phyloP scores from a whole-genome alignment of 208 protist genomes.

The Acanthamoeba triangularis region DNA sequence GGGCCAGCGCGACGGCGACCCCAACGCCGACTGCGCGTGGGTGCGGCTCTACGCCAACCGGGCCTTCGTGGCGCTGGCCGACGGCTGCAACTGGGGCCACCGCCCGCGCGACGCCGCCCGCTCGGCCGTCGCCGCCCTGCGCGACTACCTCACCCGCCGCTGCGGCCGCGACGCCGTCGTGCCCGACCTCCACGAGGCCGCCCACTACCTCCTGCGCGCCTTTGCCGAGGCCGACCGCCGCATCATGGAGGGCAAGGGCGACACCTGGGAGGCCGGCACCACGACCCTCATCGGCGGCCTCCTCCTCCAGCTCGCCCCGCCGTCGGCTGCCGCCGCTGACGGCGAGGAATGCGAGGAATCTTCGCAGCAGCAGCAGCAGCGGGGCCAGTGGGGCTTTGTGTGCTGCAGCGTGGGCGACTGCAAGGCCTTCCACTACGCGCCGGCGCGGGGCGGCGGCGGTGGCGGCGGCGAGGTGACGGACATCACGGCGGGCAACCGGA shows the following conservation, averaged over 20 bases:
- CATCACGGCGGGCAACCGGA: constrained; percentile 82
- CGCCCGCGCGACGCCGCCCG: constrained; percentile 81
- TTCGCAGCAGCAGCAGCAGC: not conserved
- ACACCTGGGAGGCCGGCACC: constrained; percentile 86
- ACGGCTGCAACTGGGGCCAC: constrained; percentile 86
- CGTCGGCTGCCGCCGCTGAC: not conserved
- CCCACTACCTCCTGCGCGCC: constrained; percentile 79
- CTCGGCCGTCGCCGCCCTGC: constrained; percentile 74
- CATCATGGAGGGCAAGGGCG: constrained; percentile 83
- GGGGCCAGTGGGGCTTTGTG: constrained; percentile 81
- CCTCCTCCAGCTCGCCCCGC: constrained; percentile 72
- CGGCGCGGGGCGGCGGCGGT: not conserved
- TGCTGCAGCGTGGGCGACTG: constrained; percentile 85
- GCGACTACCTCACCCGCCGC: constrained; percentile 77
- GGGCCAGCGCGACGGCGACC: constrained; percentile 83
- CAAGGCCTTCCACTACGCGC: constrained; percentile 82
- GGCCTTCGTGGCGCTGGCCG: constrained; percentile 82
- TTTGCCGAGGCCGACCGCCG: constrained; percentile 82
- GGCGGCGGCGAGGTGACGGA: constrained; percentile 79
- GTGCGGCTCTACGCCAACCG: constrained; percentile 77
- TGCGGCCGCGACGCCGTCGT: not conserved
- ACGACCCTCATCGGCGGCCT: constrained; percentile 84
- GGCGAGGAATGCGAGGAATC: constrained; percentile 45
- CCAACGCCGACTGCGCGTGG: constrained; percentile 81
- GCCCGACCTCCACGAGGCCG: constrained; percentile 79